A percentile compares a stretch with the other conserved stretches of the same genome.
Evolutionary conservation across 768 basidiomycete genomes (phyloP).

Genomic region (Lactarius trivialis): DNA sequence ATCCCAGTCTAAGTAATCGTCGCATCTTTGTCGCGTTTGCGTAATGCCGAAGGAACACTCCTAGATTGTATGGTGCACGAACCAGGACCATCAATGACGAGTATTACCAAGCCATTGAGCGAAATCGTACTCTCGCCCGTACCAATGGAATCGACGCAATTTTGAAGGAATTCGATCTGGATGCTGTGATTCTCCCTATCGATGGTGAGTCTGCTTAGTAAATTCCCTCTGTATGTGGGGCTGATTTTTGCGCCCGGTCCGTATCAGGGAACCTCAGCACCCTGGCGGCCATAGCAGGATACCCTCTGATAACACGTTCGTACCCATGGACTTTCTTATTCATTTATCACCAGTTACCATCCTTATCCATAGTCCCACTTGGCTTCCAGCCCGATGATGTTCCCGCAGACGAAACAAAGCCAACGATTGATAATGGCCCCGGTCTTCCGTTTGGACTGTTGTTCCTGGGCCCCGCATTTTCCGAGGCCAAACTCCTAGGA

Average conservation of each 20-base stretch:
- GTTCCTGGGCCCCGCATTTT: slow-evolving; percentile 41
- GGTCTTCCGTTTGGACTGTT: slow-evolving; percentile 38
- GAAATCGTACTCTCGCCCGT: slow-evolving; percentile 33
- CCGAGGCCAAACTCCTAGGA: slow-evolving; percentile 38
- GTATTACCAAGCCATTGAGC: slow-evolving; percentile 38
- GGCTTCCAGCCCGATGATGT: slow-evolving; percentile 33
- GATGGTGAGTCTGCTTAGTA: slow-evolving; percentile 20
- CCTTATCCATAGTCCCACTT: slow-evolving; percentile 29
- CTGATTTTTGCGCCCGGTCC: neutral
- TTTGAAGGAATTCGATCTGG: slow-evolving; percentile 39
- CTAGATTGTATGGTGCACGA: neutral
- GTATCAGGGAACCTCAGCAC: slow-evolving; percentile 11
- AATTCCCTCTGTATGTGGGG: neutral
- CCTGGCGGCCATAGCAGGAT: slow-evolving; percentile 32
- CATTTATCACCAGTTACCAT: neutral
- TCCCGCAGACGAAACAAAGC: slow-evolving; percentile 30
- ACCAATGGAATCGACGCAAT: slow-evolving; percentile 49
- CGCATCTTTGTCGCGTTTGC: neutral
- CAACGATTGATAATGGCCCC: slow-evolving; percentile 10
- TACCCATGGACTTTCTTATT: neutral
- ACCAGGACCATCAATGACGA: slow-evolving; percentile 20
- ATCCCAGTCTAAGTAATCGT: slow-evolving; percentile 31
- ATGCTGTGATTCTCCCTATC: slow-evolving; percentile 47
- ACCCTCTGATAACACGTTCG: slow-evolving; percentile 33
- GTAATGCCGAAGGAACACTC: neutral